phyloP scores from a whole-genome alignment of 108 stramenopile genomes.

The Conticribra weissflogii region DNA sequence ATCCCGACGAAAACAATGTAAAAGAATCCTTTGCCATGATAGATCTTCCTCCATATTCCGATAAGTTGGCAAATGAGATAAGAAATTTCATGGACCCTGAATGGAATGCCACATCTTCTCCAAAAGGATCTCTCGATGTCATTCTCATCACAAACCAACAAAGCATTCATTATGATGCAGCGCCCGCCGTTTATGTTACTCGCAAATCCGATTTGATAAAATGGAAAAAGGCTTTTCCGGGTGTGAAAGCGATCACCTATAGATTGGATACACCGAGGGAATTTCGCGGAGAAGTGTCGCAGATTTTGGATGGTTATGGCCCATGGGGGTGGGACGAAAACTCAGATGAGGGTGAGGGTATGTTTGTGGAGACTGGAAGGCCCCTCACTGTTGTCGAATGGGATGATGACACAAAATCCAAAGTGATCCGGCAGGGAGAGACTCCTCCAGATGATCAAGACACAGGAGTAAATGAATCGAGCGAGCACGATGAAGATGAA shows the following conservation, averaged over 20 bases:
- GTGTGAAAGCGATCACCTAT: constrained; percentile 56
- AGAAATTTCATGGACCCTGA: constrained; percentile 65
- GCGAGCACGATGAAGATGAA: constrained; percentile 29
- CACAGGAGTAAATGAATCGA: constrained; percentile 12
- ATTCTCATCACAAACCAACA: constrained; percentile 79
- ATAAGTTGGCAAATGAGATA: constrained; percentile 58
- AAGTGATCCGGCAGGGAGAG: constrained; percentile 53
- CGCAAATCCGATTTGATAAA: constrained; percentile 63
- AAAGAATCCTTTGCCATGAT: constrained; percentile 62
- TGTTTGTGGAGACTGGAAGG: constrained; percentile 70
- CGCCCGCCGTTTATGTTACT: constrained; percentile 66
- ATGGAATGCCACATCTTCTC: constrained; percentile 10
- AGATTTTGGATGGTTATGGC: constrained; percentile 84
- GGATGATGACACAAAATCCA: constrained; percentile 60
- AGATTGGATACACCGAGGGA: constrained; percentile 83
- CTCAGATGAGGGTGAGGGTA: neutral
- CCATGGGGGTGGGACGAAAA: constrained; percentile 74
- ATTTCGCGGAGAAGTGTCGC: constrained; percentile 67
- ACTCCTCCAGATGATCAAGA: constrained; percentile 52
- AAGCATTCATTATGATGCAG: constrained; percentile 74
- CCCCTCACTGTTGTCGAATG: constrained; percentile 69
- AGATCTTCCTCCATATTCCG: constrained; percentile 86
- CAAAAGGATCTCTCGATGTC: constrained; percentile 47
- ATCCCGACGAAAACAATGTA: constrained; percentile 1
- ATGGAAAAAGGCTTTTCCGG: constrained; percentile 76